Conservation (phyloP, 2,329 filamentous ascomycete genomes). For the Rachicladosporium sp. region DNA sequence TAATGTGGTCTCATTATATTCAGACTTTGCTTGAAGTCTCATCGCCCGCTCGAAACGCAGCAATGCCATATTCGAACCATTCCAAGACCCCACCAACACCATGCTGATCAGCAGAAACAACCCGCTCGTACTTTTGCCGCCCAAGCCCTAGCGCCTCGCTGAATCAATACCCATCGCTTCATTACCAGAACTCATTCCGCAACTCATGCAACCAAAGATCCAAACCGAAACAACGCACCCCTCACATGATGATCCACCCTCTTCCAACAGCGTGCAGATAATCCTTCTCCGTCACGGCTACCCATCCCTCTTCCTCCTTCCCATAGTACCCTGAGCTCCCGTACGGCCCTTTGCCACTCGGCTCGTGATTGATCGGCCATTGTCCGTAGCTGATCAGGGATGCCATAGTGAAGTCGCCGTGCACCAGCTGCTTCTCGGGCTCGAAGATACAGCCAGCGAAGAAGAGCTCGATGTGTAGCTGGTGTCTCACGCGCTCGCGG, state of each 20-base stretch:
- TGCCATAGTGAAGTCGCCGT: conserved; percentile 36
- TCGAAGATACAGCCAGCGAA: conserved; percentile 41
- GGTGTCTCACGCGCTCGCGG: conserved; percentile 25
- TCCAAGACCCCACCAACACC: too few relatives aligned
- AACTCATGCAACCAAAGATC: too few relatives aligned
- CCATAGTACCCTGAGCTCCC: conserved; percentile 38
- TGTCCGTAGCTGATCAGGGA: conserved; percentile 28
- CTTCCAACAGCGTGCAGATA: conserved; percentile 20
- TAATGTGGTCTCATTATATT: too few relatives aligned
- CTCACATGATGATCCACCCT: conserved; percentile 21
- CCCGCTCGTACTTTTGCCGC: too few relatives aligned
- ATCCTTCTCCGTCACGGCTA: conserved; percentile 23
- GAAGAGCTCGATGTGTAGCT: conserved; percentile 38
- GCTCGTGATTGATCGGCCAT: conserved; percentile 27
- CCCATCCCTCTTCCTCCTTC: conserved; percentile 35
- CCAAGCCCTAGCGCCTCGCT: too few relatives aligned
- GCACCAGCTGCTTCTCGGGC: conserved; percentile 32
- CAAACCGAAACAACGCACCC: not conserved
- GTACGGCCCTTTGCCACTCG: conserved; percentile 36
- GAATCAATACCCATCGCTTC: too few relatives aligned
- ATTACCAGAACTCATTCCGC: too few relatives aligned
- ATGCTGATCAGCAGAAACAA: too few relatives aligned
- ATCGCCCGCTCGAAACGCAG: too few relatives aligned
- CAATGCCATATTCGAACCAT: too few relatives aligned
- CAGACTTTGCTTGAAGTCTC: too few relatives aligned